phyloP scores from a whole-genome alignment of 805 yeast genomes.

The Metschnikowia aberdeeniae region DNA sequence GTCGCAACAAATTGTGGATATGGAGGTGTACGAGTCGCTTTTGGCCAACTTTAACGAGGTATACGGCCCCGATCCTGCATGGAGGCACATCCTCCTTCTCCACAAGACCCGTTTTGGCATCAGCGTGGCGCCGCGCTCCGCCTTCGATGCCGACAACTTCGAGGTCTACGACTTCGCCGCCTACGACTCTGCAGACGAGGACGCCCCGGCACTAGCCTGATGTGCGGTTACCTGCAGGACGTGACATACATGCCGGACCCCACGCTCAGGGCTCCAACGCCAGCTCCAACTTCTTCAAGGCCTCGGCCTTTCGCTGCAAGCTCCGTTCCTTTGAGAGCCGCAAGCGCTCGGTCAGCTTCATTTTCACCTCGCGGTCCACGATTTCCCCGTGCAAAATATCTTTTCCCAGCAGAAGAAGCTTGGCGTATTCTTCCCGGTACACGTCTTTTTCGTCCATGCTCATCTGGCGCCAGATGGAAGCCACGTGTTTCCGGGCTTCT shows the following conservation, averaged over 20 bases:
- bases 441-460: slow-evolving; percentile 25
- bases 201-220: slow-evolving; percentile 25
- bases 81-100: slow-evolving; percentile 15
- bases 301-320: slow-evolving; percentile 13
- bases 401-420: slow-evolving; percentile 24
- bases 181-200: slow-evolving; percentile 25
- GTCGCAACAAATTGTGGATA: slow-evolving; percentile 18
- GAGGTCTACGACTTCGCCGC: slow-evolving; percentile 23
- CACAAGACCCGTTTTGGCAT: slow-evolving; percentile 7
- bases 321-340: slow-evolving; percentile 11
- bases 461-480: slow-evolving; percentile 24
- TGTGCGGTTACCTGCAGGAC: no score
- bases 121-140: background rate
- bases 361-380: slow-evolving; percentile 25
- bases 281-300: slow-evolving; percentile 5
- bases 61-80: slow-evolving; percentile 10
- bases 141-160: slow-evolving; percentile 16
- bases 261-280: background rate
- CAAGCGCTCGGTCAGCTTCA: slow-evolving; percentile 8
- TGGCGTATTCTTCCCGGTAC: slow-evolving; percentile 26
- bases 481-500: slow-evolving; percentile 16
- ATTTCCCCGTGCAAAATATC: slow-evolving; percentile 28
- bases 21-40: slow-evolving; percentile 12
- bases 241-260: background rate
- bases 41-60: slow-evolving; percentile 20